Base-by-base conservation (phyloP, 1,139 yeast species). In the Hemisphaericaspora xylofermentans region DNA sequence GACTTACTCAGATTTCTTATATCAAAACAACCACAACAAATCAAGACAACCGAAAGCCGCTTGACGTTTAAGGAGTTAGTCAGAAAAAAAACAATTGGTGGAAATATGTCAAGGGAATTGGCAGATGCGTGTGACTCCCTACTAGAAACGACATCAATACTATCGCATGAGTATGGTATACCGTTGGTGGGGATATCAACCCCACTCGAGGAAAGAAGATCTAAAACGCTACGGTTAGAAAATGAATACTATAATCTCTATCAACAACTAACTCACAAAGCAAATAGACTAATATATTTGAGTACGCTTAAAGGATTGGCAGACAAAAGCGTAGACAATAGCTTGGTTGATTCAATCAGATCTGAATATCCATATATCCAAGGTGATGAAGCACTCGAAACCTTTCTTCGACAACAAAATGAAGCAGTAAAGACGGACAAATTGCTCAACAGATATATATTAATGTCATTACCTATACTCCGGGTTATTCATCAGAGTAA, bases 261-360 rank as follows among this genome's bases (percentile, higher is more conserved):
- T 42, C 35, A 44, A 6, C 50, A 56, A 26, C 48, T 68, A 15
- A 53, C 57, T 16, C 43, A 45, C 7, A 60, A 60, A 38, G 42
- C 69, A 22, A 58, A 68, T 44, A 42, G 50, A 12, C 48, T 71
- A n/a, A 53, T 68, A 8, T 68, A 64, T 43, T 46, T 62, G 38
- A 60, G 63, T 43, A 56, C 54, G 28, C 44, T 66, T 6, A 45
- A 49, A 16, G 43, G 37, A 10, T 36, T 57, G 1, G 44, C 43
- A 4, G 51, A 42, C 6, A 44, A 39, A 2, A 22, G 41, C 8
- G 47, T 61, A 6, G 47, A 53, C 2, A 39, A 45, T 8, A 42
- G 50, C 3, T 39, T 40, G n/a, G 44, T 50, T 25, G 42, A 49
- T 12, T 40, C 44, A 34, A 37, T 51, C 18, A 40, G 31, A 12